phyloP scores from a whole-genome alignment of 768 basidiomycete species.

The Terana coerulea region DNA sequence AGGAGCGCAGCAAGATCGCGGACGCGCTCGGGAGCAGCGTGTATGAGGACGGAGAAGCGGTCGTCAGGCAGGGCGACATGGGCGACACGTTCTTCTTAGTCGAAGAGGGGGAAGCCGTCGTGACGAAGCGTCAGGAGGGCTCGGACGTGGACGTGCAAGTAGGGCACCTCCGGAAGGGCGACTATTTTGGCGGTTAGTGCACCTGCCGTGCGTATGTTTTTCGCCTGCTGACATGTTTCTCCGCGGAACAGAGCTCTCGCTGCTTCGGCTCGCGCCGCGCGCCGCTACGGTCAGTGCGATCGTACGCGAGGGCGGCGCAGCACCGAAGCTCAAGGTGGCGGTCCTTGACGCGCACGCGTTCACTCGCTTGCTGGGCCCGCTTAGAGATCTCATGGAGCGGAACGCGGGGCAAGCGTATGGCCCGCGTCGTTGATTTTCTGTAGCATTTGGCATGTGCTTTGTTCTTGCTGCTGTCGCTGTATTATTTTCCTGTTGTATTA shows the following conservation, averaged over 20 bases:
- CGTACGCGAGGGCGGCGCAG: constrained; percentile 40
- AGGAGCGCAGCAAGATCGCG: constrained; percentile 95
- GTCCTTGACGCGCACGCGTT: constrained; percentile 92
- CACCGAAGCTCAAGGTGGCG: constrained; percentile 83
- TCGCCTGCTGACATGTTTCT: background rate
- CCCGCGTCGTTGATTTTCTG: constrained; percentile 12
- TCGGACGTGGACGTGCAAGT: constrained; percentile 65
- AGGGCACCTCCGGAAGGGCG: constrained; percentile 78
- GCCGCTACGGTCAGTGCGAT: constrained; percentile 95
- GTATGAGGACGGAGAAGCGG: constrained; percentile 79
- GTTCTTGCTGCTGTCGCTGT: constrained; percentile 5
- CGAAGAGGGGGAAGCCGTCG: constrained; percentile 88
- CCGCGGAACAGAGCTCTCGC: constrained; percentile 76
- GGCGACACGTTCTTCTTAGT: constrained; percentile 98
- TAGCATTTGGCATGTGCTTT: constrained; percentile 7
- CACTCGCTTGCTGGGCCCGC: constrained; percentile 87
- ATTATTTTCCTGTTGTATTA: constrained; percentile 5
- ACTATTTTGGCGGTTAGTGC: constrained; percentile 94
- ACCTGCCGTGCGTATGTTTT: constrained; percentile 29
- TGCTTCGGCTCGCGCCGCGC: constrained; percentile 84
- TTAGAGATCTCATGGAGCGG: constrained; percentile 91
- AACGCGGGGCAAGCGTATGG: constrained; percentile 77
- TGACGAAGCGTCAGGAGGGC: constrained; percentile 70
- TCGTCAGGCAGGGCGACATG: constrained; percentile 90
- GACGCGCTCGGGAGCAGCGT: constrained; percentile 87